Percentiles rank a stretch among this genome's conserved stretches.
Evolutionary conservation across 2,329 filamentous ascomycete genomes (phyloP).

Genomic region (Monosporascus sp.): DNA sequence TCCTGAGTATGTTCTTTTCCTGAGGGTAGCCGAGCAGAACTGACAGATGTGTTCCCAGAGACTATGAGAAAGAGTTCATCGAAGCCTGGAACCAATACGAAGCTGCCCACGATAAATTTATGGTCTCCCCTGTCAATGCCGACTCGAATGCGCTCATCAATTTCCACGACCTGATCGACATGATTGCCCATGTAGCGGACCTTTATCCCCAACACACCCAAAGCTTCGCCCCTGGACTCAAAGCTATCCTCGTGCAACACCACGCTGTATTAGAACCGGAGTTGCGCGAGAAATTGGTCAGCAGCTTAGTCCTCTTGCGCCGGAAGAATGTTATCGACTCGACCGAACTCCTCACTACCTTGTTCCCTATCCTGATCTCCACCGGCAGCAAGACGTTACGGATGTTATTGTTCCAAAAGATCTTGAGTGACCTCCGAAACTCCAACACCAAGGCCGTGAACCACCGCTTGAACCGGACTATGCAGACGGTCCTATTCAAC

Average conservation of each 20-base stretch:
- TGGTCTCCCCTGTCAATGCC: constrained; percentile 73
- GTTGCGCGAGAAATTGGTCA: constrained; percentile 88
- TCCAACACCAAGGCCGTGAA: constrained; percentile 85
- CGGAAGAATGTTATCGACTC: constrained; percentile 94
- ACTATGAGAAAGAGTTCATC: constrained; percentile 84
- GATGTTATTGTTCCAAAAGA: constrained; percentile 74
- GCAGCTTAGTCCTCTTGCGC: constrained; percentile 77
- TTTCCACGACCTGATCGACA: constrained; percentile 86
- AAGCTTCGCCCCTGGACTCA: constrained; percentile 74
- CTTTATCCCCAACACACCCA: constrained; percentile 80
- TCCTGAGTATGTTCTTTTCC: constrained; percentile 54
- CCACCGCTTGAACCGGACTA: constrained; percentile 85
- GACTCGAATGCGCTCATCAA: constrained; percentile 75
- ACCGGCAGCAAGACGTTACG: constrained; percentile 88
- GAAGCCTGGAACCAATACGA: constrained; percentile 90
- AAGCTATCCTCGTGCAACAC: constrained; percentile 73
- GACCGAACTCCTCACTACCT: constrained; percentile 71
- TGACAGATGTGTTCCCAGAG: constrained; percentile 40
- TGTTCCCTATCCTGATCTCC: constrained; percentile 92
- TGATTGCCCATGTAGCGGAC: constrained; percentile 89
- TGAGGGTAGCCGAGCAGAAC: constrained; percentile 2
- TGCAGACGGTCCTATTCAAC: constrained; percentile 91
- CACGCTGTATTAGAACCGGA: constrained; percentile 80
- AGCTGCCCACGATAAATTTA: constrained; percentile 84
- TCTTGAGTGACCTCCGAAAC: constrained; percentile 82